These are phyloP conservation scores for Cyberlindnera euphorbiiphila DNA, from an alignment of 805 yeast genomes.

Conservation along the genomic window DNA sequence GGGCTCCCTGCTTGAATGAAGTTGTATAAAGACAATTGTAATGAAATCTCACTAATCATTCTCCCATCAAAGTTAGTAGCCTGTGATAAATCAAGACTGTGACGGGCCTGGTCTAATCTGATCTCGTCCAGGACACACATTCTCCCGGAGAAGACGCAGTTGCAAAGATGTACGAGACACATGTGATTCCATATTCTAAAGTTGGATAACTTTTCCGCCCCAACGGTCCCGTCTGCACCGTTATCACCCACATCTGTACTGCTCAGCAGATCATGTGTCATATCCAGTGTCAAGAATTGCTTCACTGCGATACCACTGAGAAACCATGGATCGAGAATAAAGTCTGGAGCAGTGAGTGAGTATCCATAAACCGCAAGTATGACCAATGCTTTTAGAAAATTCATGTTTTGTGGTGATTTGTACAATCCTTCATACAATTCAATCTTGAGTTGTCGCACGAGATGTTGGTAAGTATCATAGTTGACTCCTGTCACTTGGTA, in stretches of 20 bases:
- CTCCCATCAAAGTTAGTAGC: slow-evolving; percentile 81
- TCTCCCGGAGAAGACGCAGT: slow-evolving; percentile 63
- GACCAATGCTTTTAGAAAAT: slow-evolving; percentile 65
- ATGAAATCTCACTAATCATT: slow-evolving; percentile 70
- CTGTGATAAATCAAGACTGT: slow-evolving; percentile 50
- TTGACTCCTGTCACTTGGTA: slow-evolving; percentile 31
- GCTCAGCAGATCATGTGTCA: slow-evolving; percentile 22
- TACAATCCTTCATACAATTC: slow-evolving; percentile 32
- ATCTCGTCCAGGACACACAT: slow-evolving; percentile 58
- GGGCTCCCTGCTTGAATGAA: slow-evolving; percentile 42
- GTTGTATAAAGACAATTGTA: slow-evolving; percentile 55
- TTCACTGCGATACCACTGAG: slow-evolving; percentile 63
- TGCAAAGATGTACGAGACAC: slow-evolving; percentile 61
- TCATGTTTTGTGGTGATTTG: slow-evolving; percentile 46
- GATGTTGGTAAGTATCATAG: slow-evolving; percentile 29
- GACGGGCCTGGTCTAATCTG: slow-evolving; percentile 54
- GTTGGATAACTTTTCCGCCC: slow-evolving; percentile 38
- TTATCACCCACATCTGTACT: slow-evolving; percentile 16
- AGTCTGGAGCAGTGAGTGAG: slow-evolving; percentile 49
- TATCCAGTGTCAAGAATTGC: slow-evolving; percentile 52
- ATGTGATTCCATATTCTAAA: slow-evolving; percentile 71
- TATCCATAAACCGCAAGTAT: slow-evolving; percentile 62
- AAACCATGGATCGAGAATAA: slow-evolving; percentile 66
- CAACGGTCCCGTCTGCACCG: slow-evolving; percentile 25
- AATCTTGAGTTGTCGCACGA: slow-evolving; percentile 36